A percentile compares a stretch with the other conserved stretches of the same genome.
phyloP scores from a whole-genome alignment of 1,284 basidiomycete species.

The Tremellales sp. region DNA sequence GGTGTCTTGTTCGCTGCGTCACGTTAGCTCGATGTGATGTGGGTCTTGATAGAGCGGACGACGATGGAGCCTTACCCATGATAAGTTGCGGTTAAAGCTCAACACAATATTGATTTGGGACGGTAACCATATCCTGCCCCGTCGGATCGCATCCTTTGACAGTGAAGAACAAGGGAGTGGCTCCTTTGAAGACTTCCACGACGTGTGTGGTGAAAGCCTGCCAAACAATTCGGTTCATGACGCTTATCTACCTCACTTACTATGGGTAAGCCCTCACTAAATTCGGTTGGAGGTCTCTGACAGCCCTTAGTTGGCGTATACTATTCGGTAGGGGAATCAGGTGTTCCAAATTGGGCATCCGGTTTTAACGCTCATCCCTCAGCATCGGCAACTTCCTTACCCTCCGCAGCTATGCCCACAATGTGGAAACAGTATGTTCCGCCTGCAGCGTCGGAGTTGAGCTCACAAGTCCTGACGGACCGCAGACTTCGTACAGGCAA shows the following conservation, averaged over 20 bases:
- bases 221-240: background rate
- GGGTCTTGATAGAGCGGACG: background rate
- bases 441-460: background rate
- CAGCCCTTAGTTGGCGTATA: slow-evolving; percentile 21
- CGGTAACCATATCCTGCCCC: background rate
- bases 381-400: slow-evolving; percentile 10
- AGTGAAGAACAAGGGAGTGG: slow-evolving; percentile 1
- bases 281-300: background rate
- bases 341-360: background rate
- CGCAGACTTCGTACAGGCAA: slow-evolving; percentile 14
- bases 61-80: background rate
- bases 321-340: slow-evolving; percentile 19
- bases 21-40: background rate
- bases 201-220: background rate
- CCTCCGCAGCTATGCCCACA: slow-evolving; percentile 11
- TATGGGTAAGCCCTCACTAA: background rate
- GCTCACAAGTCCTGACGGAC: background rate
- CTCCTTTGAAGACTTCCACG: background rate
- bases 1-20: slow-evolving; percentile 1
- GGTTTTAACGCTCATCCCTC: background rate
- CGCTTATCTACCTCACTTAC: background rate
- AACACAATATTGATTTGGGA: background rate
- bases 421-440: slow-evolving; percentile 11
- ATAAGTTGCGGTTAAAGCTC: background rate
- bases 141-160: slow-evolving; percentile 2